phyloP scores from a whole-genome alignment of 2,329 filamentous ascomycete genomes.

The Xylaria polymorpha region DNA sequence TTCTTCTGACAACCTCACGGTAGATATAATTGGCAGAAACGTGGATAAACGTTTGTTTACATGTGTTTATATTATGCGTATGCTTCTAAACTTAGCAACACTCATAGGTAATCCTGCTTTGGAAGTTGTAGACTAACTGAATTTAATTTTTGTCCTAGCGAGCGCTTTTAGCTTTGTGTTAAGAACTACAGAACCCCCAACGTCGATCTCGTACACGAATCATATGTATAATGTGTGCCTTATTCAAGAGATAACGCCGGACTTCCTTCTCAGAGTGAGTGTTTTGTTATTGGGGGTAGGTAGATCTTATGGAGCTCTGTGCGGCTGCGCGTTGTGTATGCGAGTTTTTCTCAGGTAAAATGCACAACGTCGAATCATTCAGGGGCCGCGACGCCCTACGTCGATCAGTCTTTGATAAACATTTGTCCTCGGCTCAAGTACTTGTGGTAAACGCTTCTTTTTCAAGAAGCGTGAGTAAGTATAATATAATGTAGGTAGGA shows the following conservation, averaged over 20 bases:
- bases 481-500: background rate
- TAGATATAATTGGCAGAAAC: background rate
- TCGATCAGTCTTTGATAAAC: background rate
- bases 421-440: background rate
- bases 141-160: no score
- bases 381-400: background rate
- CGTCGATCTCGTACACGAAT: background rate
- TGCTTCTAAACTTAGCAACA: background rate
- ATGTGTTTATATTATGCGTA: background rate
- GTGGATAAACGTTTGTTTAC: slow-evolving; percentile 2
- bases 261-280: background rate
- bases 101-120: background rate
- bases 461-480: background rate
- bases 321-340: no score
- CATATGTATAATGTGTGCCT: background rate
- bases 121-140: no score
- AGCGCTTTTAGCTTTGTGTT: background rate
- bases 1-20: background rate
- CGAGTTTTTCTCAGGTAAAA: no score
- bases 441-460: background rate
- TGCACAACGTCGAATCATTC: no score
- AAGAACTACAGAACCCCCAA: background rate
- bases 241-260: background rate
- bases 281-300: background rate
- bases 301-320: background rate